A percentile compares a stretch with the other conserved stretches of the same genome.
Evolutionary conservation across 768 basidiomycete species (phyloP).

Genomic region (Clathrus columnatus): DNA sequence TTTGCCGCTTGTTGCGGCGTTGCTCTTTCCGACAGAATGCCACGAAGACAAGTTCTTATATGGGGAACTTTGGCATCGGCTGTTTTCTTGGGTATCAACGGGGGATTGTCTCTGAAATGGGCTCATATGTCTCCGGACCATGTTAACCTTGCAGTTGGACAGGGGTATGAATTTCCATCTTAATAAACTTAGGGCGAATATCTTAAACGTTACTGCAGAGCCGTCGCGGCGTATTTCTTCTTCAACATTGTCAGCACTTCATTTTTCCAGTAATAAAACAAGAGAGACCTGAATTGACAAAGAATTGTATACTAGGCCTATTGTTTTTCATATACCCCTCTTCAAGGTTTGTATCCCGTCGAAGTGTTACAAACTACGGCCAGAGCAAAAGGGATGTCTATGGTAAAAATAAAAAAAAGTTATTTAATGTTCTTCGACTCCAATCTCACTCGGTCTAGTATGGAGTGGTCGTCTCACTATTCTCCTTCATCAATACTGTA

Average conservation of each 20-base stretch:
- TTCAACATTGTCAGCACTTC: conserved; percentile 41
- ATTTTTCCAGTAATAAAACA: neutral
- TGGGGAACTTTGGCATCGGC: conserved; percentile 24
- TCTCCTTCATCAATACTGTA: conserved; percentile 37
- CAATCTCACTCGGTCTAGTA: conserved; percentile 16
- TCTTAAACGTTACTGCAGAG: conserved; percentile 6
- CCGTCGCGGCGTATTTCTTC: conserved; percentile 30
- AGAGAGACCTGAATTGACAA: neutral
- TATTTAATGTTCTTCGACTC: neutral
- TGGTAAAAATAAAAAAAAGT: conserved; percentile 15
- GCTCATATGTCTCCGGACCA: conserved; percentile 9
- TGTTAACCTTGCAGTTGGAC: conserved; percentile 19
- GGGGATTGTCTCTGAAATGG: conserved; percentile 15
- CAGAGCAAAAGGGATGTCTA: conserved; percentile 54
- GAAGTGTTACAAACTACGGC: conserved; percentile 49
- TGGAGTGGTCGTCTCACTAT: conserved; percentile 21
- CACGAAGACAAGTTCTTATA: conserved; percentile 24
- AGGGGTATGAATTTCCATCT: conserved; percentile 13
- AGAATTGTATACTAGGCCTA: conserved; percentile 21
- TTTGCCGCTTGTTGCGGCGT: conserved; percentile 25
- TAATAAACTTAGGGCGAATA: too few relatives aligned
- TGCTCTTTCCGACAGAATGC: conserved; percentile 22
- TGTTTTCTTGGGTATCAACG: conserved; percentile 18
- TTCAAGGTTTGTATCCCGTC: conserved; percentile 49
- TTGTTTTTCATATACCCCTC: conserved; percentile 48